A percentile compares a stretch with the other conserved stretches of the same genome.
Conservation (phyloP, 306 rosid genomes). For the Begonia loranthoides region DNA sequence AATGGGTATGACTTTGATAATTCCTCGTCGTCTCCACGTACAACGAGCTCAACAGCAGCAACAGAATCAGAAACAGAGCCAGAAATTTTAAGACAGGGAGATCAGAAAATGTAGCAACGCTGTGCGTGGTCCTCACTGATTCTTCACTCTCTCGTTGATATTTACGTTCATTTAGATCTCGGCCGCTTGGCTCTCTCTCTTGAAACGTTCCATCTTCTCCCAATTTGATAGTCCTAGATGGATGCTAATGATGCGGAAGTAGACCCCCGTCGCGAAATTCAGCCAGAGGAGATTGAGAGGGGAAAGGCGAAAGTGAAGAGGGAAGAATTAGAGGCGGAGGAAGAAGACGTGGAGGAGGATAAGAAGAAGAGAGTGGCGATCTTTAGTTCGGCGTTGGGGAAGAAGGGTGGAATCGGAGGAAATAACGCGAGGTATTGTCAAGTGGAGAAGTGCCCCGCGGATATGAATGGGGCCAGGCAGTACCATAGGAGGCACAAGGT, state of each 20-base stretch:
- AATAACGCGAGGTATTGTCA: conserved; percentile 37
- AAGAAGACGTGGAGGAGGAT: conserved; percentile 14
- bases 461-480: conserved; percentile 46
- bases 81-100: not conserved
- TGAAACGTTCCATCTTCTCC: not conserved
- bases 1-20: not conserved
- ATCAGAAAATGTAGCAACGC: conserved; percentile 11
- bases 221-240: conserved; percentile 7
- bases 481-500: conserved; percentile 59
- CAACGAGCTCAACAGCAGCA: conserved; percentile 4
- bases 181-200: not conserved
- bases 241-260: conserved; percentile 19
- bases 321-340: conserved; percentile 8
- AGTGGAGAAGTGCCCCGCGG: conserved; percentile 50
- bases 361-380: conserved; percentile 23
- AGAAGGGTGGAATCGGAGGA: conserved; percentile 13
- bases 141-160: not conserved
- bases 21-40: conserved; percentile 6
- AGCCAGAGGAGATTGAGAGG: conserved; percentile 16
- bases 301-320: conserved; percentile 18
- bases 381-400: conserved; percentile 13
- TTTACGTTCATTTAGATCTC: not conserved
- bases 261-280: conserved; percentile 1
- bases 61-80: not conserved
- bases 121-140: conserved; percentile 36